Evolutionary conservation across 768 basidiomycete genomes (phyloP).

Genomic region (Mycena galopus): DNA sequence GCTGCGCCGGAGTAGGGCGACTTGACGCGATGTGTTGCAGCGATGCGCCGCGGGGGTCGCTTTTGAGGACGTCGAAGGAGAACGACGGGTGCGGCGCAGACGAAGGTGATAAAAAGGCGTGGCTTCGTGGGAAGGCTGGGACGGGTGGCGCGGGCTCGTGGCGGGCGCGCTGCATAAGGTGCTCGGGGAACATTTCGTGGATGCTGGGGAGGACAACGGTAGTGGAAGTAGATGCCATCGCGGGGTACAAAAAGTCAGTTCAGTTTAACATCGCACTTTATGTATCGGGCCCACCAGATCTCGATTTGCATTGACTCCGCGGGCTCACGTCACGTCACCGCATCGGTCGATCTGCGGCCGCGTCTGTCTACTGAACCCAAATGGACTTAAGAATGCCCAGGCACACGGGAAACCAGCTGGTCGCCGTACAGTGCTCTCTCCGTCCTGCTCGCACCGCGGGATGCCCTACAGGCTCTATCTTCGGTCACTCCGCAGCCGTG

Average conservation of each 20-base stretch:
- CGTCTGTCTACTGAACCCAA: not conserved
- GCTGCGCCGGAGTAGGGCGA: not conserved
- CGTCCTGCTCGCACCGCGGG: not conserved
- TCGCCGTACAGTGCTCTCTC: not conserved
- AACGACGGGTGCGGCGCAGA: not conserved
- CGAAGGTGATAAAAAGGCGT: not conserved
- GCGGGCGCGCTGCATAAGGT: not conserved
- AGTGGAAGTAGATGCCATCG: not conserved
- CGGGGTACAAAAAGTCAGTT: too few species aligned
- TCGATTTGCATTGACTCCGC: not conserved
- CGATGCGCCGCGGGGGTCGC: slow-evolving; percentile 13
- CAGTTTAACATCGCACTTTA: too few species aligned
- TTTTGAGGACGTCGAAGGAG: slow-evolving; percentile 26
- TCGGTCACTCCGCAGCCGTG: not conserved
- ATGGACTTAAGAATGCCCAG: not conserved
- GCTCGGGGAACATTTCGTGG: slow-evolving; percentile 14
- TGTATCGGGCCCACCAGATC: not conserved
- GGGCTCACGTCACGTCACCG: not conserved
- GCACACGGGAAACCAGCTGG: not conserved
- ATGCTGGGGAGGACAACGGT: slow-evolving; percentile 2
- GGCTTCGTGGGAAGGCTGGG: not conserved
- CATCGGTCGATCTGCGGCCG: slow-evolving; percentile 18
- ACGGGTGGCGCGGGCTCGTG: not conserved
- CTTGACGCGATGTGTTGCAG: slow-evolving; percentile 15
- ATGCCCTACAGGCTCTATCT: not conserved